Evolutionary conservation across 2,329 filamentous ascomycete species (phyloP).

Genomic region (Fusarium torreyae): DNA sequence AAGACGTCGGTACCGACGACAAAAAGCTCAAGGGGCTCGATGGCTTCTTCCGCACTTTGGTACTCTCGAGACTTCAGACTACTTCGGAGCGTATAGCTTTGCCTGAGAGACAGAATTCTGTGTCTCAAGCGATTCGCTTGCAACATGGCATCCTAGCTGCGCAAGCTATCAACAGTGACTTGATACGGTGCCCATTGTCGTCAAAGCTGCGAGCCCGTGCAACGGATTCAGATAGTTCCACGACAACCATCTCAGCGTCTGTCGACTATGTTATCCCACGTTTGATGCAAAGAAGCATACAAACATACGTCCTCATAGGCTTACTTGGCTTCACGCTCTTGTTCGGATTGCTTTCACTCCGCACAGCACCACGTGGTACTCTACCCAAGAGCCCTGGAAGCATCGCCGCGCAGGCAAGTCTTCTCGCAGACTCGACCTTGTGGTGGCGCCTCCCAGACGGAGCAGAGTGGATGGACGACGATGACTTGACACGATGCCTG

Average conservation of each 20-base stretch:
- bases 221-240: conserved; percentile 5
- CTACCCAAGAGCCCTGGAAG: conserved; percentile 50
- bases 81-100: conserved; percentile 42
- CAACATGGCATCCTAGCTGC: conserved; percentile 50
- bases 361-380: conserved; percentile 41
- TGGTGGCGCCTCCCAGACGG: conserved; percentile 50
- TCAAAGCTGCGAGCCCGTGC: conserved; percentile 31
- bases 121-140: conserved; percentile 41
- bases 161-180: conserved; percentile 45
- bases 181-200: conserved; percentile 28
- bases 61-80: conserved; percentile 45
- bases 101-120: conserved; percentile 43
- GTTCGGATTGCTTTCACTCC: conserved; percentile 44
- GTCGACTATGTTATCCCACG: conserved; percentile 44
- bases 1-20: conserved; percentile 32
- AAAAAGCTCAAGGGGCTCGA: conserved; percentile 45
- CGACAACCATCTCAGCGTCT: conserved; percentile 33
- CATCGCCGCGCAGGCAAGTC: conserved; percentile 51
- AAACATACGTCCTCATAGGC: conserved; percentile 44
- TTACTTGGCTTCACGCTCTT: conserved; percentile 43
- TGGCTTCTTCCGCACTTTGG: conserved; percentile 49
- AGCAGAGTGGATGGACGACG: conserved; percentile 49
- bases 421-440: conserved; percentile 49
- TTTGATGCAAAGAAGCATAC: conserved; percentile 41
- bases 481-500: conserved; percentile 45